Percentiles rank a stretch among this genome's conserved stretches.
These are phyloP conservation scores for Microcyclosporella mali DNA, from an alignment of 2,329 filamentous ascomycete genomes.

Conservation along the genomic window DNA sequence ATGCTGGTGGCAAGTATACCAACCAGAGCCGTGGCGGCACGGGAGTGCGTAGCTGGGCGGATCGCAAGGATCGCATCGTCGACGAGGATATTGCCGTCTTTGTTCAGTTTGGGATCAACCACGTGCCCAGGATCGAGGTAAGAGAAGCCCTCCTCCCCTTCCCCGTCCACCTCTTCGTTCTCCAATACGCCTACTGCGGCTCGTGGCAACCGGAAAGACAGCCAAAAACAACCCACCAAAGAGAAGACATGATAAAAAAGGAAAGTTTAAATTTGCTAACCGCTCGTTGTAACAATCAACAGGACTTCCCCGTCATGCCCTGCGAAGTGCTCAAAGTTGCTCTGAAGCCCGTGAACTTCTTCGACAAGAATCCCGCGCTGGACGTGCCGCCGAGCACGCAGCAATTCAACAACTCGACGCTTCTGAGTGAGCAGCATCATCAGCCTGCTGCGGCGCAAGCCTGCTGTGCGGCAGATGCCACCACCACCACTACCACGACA, in stretches of 20 bases:
- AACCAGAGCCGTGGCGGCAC: slow-evolving; percentile 52
- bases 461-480: too few species aligned
- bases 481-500: too few species aligned
- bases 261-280: too few species aligned
- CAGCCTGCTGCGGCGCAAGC: slow-evolving; percentile 4
- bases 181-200: too few species aligned
- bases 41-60: slow-evolving; percentile 45
- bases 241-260: too few species aligned
- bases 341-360: slow-evolving; percentile 55
- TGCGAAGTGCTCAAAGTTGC: slow-evolving; percentile 53
- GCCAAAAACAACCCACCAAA: too few species aligned
- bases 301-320: slow-evolving; percentile 51
- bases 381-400: slow-evolving; percentile 44
- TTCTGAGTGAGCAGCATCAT: slow-evolving; percentile 10
- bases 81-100: slow-evolving; percentile 54
- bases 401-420: slow-evolving; percentile 6
- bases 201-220: too few species aligned
- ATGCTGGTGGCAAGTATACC: slow-evolving; percentile 48
- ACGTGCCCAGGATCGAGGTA: slow-evolving; percentile 24
- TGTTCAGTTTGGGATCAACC: slow-evolving; percentile 53
- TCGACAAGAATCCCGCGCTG: slow-evolving; percentile 52
- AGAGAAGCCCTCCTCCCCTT: too few species aligned
- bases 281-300: too few species aligned
- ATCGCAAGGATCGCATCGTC: slow-evolving; percentile 43
- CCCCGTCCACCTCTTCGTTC: too few species aligned